These are phyloP conservation scores for Lachancea meyersii DNA, from an alignment of 805 yeast genomes.

Conservation along the genomic window DNA sequence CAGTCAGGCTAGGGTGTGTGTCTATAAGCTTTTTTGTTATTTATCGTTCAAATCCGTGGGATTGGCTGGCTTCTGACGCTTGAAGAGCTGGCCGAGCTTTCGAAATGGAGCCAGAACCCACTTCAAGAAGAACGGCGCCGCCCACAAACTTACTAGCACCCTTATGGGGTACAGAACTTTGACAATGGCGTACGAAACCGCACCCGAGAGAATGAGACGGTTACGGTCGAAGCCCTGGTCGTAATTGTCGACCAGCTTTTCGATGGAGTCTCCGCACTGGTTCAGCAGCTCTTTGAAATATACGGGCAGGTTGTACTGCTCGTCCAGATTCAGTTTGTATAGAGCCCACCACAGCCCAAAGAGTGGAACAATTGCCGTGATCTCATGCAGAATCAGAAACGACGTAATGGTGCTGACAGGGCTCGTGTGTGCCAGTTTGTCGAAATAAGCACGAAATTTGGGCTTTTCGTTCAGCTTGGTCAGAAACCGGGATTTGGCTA, in stretches of 20 bases:
- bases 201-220: constrained; percentile 59
- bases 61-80: background rate
- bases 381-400: constrained; percentile 63
- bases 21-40: background rate
- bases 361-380: constrained; percentile 68
- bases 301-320: constrained; percentile 20
- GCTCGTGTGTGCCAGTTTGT: constrained; percentile 27
- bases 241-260: constrained; percentile 40
- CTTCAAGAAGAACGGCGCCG: constrained; percentile 30
- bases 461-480: constrained; percentile 26
- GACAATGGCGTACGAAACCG: constrained; percentile 65
- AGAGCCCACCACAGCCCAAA: constrained; percentile 61
- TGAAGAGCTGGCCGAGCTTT: constrained; percentile 9
- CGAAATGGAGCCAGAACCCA: constrained; percentile 18
- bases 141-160: constrained; percentile 30
- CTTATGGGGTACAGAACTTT: constrained; percentile 40
- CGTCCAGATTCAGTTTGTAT: constrained; percentile 44
- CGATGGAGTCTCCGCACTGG: constrained; percentile 53
- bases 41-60: background rate
- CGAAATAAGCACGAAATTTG: constrained; percentile 22
- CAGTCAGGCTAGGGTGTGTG: too few species aligned
- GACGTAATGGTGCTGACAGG: constrained; percentile 41
- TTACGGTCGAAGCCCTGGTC: constrained; percentile 40
- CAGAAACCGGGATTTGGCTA: constrained; percentile 23
- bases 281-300: constrained; percentile 38